A percentile compares a stretch with the other conserved stretches of the same genome.
These are phyloP conservation scores for Chionographis japonica DNA, from an alignment of 106 monocot species.

Conservation along the genomic window DNA sequence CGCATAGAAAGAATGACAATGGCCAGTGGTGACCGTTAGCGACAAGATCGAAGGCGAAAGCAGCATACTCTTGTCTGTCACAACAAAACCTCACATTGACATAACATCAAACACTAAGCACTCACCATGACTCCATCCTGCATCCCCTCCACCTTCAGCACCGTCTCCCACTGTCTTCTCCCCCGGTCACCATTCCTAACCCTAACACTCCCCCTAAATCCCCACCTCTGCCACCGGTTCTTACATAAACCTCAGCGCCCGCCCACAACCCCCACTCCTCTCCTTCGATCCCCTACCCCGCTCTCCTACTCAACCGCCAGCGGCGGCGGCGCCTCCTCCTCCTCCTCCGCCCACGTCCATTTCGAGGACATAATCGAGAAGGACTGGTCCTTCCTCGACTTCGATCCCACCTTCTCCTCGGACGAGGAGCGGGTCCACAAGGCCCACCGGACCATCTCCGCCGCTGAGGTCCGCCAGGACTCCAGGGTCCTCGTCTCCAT, in stretches of 20 bases:
- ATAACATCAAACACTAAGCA: no score
- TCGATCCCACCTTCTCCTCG: background rate
- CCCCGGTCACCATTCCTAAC: no score
- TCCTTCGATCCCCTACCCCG: background rate
- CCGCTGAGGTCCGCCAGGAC: slow-evolving; percentile 14
- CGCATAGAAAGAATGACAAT: no score
- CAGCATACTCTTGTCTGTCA: no score
- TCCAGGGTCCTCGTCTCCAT: slow-evolving; percentile 42
- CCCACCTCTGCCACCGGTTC: background rate
- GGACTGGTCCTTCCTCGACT: slow-evolving; percentile 64
- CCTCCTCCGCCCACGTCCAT: slow-evolving; percentile 10
- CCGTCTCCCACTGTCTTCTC: no score
- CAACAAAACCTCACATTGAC: no score
- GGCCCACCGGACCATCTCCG: slow-evolving; percentile 19
- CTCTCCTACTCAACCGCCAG: background rate
- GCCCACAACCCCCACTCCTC: background rate
- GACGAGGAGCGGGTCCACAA: background rate
- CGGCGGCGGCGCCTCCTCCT: background rate
- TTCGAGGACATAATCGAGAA: slow-evolving; percentile 44
- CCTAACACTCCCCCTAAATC: background rate
- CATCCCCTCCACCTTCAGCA: no score
- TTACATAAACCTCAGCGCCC: background rate
- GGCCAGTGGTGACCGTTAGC: no score
- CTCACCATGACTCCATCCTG: no score
- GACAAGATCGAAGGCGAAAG: no score